Evolutionary conservation across 257 asterid species (phyloP).

Genomic region (Capsicum chinense): DNA sequence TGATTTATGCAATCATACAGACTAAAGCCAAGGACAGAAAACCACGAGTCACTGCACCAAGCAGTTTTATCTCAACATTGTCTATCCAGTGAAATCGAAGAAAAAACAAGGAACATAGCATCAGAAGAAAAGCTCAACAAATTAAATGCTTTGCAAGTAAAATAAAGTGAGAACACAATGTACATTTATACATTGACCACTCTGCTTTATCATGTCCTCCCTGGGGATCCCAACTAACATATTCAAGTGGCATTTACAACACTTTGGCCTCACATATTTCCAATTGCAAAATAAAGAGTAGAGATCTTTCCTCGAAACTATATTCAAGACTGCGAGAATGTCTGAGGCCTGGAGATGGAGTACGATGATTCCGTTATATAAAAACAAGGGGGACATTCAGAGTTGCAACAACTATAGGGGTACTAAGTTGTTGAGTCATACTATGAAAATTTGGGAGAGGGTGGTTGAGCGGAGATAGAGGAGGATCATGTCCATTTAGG

Average conservation of each 20-base stretch:
- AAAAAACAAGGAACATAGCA: background rate
- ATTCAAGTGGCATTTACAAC: background rate
- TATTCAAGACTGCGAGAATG: too few species aligned
- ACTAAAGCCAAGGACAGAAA: background rate
- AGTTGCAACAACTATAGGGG: too few species aligned
- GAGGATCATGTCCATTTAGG: too few species aligned
- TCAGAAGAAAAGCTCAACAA: background rate
- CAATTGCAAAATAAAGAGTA: slow-evolving; percentile 5
- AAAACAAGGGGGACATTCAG: too few species aligned
- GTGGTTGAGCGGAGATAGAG: too few species aligned
- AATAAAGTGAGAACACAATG: slow-evolving; percentile 3
- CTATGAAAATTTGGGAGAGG: too few species aligned
- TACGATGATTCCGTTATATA: too few species aligned
- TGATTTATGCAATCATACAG: background rate
- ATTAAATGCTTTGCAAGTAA: background rate
- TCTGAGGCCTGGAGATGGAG: too few species aligned
- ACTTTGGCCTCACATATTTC: background rate
- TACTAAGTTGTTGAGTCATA: too few species aligned
- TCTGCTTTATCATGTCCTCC: slow-evolving; percentile 4
- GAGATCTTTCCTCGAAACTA: background rate
- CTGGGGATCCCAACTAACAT: background rate
- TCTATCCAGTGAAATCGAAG: background rate
- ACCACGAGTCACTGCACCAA: background rate
- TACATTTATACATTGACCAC: background rate
- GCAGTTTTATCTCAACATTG: slow-evolving; percentile 19